Evolutionary conservation across 805 yeast genomes (phyloP), one percentile per base, ranked within the genome.

Genomic region (Candida anglica): DNA sequence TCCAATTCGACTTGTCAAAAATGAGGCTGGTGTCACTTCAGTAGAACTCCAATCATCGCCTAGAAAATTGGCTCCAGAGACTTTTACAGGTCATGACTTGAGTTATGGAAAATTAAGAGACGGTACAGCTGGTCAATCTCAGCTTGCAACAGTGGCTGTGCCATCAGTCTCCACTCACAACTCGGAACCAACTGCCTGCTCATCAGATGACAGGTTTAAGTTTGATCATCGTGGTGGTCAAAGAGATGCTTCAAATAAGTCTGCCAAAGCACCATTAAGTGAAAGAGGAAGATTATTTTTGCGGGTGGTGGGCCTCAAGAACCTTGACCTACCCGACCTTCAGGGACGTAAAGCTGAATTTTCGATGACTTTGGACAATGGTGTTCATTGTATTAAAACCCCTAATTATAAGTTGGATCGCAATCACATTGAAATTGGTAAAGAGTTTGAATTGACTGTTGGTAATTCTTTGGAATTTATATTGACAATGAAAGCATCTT

Each of bases 401-500:
- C 73, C 79, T 6, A 67, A 71, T 55, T 69, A 71, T 46, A 46
- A 49, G 16, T 43, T 74, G 34, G 45, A 51, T 3, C 33, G 48
- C n/a, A 43, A 53, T 14, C 47, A 47, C 20, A 58, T 70, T 22
- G 39, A 59, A 8, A 60, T 86, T 33, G 72, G 72, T 30, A 86
- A 84, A 49, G 96, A 89, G 50, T 86, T 86, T 53, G 96, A 87
- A 55, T 62, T 82, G 42, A 67, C 80, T 3, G 82, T 82, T 17
- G 77, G 73, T 14, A 76, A 72, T 13, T 61, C 71, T 3, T 65
- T 82, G 17, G 83, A 82, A 41, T 65, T 89, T 28, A 72, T 79
- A 25, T 56, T 89, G 29, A 87, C 96, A 0, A 58, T 88, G 58
- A 86, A 85, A 60, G 70, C 86, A 32, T 61, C 66, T 9, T 81